Base-by-base conservation (phyloP, 371 early-diverging fungal species). In the Syncephalastrum contaminatum region DNA sequence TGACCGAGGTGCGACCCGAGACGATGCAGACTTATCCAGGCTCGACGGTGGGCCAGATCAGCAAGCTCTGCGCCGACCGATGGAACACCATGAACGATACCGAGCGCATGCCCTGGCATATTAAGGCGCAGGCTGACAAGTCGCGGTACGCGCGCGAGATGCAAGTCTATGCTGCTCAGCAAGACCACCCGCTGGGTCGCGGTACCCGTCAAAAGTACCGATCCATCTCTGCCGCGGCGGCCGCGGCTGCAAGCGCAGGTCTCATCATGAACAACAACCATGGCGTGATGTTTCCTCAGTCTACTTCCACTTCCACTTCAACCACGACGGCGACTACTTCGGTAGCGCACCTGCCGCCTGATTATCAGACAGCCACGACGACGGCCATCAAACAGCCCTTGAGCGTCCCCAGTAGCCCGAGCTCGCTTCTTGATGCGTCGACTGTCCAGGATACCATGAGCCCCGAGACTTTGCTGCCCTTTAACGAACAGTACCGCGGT, bases 91-190 rank as follows among this genome's bases (percentile, higher is more conserved):
- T 91, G 79, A 65, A 84, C 3, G 80, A 80, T 10, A 75, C 66
- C 7, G 77, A 81, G 43, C 67, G 75, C 20, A 67, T 67, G 43
- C 88, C 87, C 6, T 91, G 87, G 86, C 69, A 76, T 47, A 67
- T 69, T 22, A 81, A 82, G 54, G 88, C 91, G 22, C 73, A 80
- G 8, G 72, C 75, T 24, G 91, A 91, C 65, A 91, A 91, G 60
- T 80, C 73, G 8, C 77, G 91, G 4, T 91, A 91, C 66, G 88
- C 88, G 21, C 75, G 82, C 36, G 91, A 90, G 57, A 83, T 88
- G 80, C 80, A 83, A 51, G 70, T 78, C 16, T 88, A 87, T 60
- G 80, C 80, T 44, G 56, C 73, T 4, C 72, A 78, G 25, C 64
- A 70, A 40, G 69, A 74, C 51, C 73, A 74, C 47, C 59, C 63